phyloP scores from a whole-genome alignment of 306 rosid genomes.

The Pyrus communis region DNA sequence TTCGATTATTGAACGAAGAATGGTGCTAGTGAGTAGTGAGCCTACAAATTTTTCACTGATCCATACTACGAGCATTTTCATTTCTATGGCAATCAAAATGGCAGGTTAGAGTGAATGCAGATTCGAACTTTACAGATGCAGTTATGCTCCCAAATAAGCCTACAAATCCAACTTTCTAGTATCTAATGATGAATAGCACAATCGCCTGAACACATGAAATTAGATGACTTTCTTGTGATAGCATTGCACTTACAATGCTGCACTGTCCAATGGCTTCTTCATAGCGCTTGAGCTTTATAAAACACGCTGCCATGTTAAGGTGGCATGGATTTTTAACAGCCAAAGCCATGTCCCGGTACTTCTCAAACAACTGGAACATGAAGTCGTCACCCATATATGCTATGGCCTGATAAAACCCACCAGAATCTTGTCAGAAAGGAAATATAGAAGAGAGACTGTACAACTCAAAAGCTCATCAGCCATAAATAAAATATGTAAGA shows the following conservation, averaged over 20 bases:
- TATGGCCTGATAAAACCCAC: constrained; percentile 50
- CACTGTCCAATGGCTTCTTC: constrained; percentile 94
- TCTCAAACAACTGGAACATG: constrained; percentile 95
- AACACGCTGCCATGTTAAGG: constrained; percentile 84
- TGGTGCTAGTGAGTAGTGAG: neutral
- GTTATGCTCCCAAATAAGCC: neutral
- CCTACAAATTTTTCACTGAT: neutral
- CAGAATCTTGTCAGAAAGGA: constrained; percentile 6
- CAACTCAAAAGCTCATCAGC: neutral
- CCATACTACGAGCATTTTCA: neutral
- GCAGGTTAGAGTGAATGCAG: neutral
- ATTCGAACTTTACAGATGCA: neutral
- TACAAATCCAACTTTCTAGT: neutral
- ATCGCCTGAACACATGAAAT: neutral
- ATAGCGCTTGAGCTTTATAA: constrained; percentile 73
- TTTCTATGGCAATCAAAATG: neutral
- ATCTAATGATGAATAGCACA: neutral
- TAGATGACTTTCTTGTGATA: neutral
- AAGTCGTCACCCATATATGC: constrained; percentile 94
- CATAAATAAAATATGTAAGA: constrained; percentile 20
- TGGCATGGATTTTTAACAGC: constrained; percentile 96
- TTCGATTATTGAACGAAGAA: neutral
- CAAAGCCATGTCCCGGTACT: constrained; percentile 85
- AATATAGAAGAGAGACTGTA: neutral
- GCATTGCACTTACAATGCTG: constrained; percentile 46